A percentile compares a stretch with the other conserved stretches of the same genome.
Conservation (phyloP, 495 filamentous ascomycete species). For the Stereocaulon alpinum region DNA sequence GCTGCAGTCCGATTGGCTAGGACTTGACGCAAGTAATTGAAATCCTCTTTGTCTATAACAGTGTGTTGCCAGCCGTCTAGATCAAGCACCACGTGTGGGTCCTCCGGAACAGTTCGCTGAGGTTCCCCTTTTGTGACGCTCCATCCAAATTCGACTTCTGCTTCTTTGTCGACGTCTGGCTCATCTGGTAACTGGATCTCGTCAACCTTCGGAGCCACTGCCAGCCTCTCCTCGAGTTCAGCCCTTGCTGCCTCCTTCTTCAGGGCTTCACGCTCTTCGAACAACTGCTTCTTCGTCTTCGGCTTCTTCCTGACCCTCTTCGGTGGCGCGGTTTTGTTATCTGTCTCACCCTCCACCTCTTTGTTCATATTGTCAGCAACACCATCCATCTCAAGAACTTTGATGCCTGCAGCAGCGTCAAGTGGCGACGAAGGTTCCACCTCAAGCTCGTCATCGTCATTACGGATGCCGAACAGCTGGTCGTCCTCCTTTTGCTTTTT, state of each 20-base stretch:
- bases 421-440: conserved; percentile 30
- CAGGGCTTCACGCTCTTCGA: conserved; percentile 56
- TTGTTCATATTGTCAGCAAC: conserved; percentile 29
- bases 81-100: conserved; percentile 54
- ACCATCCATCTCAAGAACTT: conserved; percentile 9
- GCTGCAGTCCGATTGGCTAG: conserved; percentile 38
- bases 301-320: conserved; percentile 48
- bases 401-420: conserved; percentile 15
- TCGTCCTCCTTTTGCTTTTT: conserved; percentile 71
- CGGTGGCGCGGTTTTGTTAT: conserved; percentile 22
- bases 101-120: conserved; percentile 58
- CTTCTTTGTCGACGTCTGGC: conserved; percentile 21
- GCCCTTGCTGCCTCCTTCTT: conserved; percentile 36
- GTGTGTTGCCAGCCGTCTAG: conserved; percentile 69
- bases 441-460: conserved; percentile 32
- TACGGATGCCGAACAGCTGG: conserved; percentile 56
- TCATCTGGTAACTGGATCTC: conserved; percentile 21
- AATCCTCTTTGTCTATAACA: conserved; percentile 72
- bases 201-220: conserved; percentile 19
- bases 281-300: conserved; percentile 65
- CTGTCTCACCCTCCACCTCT: conserved; percentile 33
- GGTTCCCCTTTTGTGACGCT: conserved; percentile 49
- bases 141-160: conserved; percentile 44
- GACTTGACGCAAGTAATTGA: conserved; percentile 45
- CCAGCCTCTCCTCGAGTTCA: conserved; percentile 28